These are phyloP conservation scores for Erodium moschatum DNA, from an alignment of 441 rosid genomes.

Conservation along the genomic window DNA sequence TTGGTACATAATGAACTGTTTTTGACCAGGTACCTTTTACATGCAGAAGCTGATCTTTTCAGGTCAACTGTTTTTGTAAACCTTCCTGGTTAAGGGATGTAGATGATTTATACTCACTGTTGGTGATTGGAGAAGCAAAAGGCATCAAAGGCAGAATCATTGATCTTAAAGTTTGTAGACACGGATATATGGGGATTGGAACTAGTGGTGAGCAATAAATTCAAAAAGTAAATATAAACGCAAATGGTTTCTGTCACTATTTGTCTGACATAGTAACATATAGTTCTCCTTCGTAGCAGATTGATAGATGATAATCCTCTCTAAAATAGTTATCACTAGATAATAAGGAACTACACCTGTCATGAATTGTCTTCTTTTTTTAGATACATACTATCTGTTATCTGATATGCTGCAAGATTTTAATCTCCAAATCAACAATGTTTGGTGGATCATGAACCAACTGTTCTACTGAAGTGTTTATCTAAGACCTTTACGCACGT, in stretches of 20 bases:
- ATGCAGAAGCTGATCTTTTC: background rate
- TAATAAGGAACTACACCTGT: background rate
- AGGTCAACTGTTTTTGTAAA: background rate
- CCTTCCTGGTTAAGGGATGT: background rate
- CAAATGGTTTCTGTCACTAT: background rate
- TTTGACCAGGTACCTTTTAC: background rate
- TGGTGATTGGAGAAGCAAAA: constrained; percentile 12
- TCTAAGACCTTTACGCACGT: background rate
- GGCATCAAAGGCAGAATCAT: background rate
- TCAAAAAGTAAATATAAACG: background rate
- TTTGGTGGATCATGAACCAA: constrained; percentile 7
- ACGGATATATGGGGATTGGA: background rate
- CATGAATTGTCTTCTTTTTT: background rate
- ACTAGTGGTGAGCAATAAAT: background rate
- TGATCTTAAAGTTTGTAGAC: constrained; percentile 18
- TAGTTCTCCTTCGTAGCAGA: background rate
- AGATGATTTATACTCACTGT: constrained; percentile 10
- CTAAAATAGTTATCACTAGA: background rate
- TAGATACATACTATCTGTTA: background rate
- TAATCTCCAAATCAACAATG: background rate
- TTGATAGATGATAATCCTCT: background rate
- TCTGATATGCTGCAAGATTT: background rate
- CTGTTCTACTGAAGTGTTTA: background rate
- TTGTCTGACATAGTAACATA: background rate
- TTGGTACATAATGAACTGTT: background rate